Evolutionary conservation across 148 eudicot genomes (phyloP), one percentile per base, ranked within the genome.

Genomic region (Camellia japonica): DNA sequence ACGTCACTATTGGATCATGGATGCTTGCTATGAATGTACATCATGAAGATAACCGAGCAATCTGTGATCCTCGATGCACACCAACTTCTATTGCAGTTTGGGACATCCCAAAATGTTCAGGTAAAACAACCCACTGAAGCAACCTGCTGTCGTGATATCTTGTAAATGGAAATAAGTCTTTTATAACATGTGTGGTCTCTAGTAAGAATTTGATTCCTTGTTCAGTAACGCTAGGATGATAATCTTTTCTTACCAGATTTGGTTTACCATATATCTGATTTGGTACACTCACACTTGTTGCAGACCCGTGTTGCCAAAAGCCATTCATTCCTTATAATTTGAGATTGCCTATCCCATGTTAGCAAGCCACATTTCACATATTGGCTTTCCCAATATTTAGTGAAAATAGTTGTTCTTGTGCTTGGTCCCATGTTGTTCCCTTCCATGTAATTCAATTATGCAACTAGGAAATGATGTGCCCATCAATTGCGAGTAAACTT

Each of bases 51-150:
- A 91, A 85, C 81, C 80, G 90, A 75, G 90, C 88, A 81, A 77
- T 89, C 51, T 91, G 94, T 80, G 88, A 88, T 62, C 85, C 94
- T 68, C 83, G 73, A 62, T 91, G 94, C 80, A 89, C 91, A 41
- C 82, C 88, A n/a, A 82, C 94, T 69, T 88, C 94, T 15, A 87
- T 89, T 79, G 92, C 90, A 43, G 94, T 91, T 56, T 91, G 94
- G 94, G 94, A 91, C 77, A 87, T 89, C 18, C 94, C 94, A 62
- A 91, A 91, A 80, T 91, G 92, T 83, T 89, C 94, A 83, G 94
- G 94, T 87, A 70, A 69, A 55, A 78, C 75, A 56, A 42, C 77
- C 54, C 67, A n/a, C 5, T 71, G 38, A 49, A 71, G 23, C 63
- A 19, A 41, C 62, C 42, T 64, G n/a, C n/a, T 18, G 8, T 61